Percentiles rank a stretch among this genome's conserved stretches.
phyloP scores from a whole-genome alignment of 1,139 yeast genomes.

The Blastobotrys arbuscula region DNA sequence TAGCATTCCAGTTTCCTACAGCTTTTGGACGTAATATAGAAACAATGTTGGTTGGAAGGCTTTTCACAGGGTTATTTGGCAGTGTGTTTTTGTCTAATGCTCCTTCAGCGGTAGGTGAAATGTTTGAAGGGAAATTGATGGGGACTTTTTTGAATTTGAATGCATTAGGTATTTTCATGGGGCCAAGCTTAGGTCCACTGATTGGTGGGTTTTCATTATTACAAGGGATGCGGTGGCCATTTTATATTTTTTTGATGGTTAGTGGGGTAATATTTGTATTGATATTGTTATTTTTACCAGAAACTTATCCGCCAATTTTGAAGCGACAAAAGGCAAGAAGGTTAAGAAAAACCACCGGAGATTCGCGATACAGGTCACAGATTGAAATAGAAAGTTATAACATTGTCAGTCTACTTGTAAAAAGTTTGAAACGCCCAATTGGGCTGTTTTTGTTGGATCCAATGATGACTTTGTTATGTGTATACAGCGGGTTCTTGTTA shows the following conservation, averaged over 20 bases:
- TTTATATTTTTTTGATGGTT: slow-evolving; percentile 55
- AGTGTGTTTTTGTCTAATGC: slow-evolving; percentile 68
- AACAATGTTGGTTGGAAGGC: slow-evolving; percentile 58
- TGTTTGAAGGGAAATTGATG: slow-evolving; percentile 54
- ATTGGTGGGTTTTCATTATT: slow-evolving; percentile 41
- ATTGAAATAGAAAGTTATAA: slow-evolving; percentile 76
- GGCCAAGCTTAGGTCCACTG: slow-evolving; percentile 61
- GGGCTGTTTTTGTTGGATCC: slow-evolving; percentile 4
- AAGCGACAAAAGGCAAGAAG: slow-evolving; percentile 19
- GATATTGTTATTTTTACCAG: slow-evolving; percentile 53
- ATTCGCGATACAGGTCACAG: slow-evolving; percentile 80
- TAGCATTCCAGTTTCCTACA: slow-evolving; percentile 54
- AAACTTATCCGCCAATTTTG: slow-evolving; percentile 58
- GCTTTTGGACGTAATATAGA: slow-evolving; percentile 66
- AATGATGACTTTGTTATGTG: slow-evolving; percentile 31
- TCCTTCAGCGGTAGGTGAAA: slow-evolving; percentile 78
- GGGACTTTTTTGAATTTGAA: slow-evolving; percentile 64
- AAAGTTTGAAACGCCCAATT: slow-evolving; percentile 3
- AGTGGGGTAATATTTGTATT: slow-evolving; percentile 48
- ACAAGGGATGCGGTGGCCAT: slow-evolving; percentile 45
- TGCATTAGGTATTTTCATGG: slow-evolving; percentile 57
- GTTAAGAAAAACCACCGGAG: slow-evolving; percentile 53
- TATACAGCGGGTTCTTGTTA: slow-evolving; percentile 36
- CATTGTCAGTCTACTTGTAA: slow-evolving; percentile 36
- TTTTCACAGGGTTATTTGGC: slow-evolving; percentile 56